phyloP scores from a whole-genome alignment of 139 green algal species.

The Diplosphaera chodatii region DNA sequence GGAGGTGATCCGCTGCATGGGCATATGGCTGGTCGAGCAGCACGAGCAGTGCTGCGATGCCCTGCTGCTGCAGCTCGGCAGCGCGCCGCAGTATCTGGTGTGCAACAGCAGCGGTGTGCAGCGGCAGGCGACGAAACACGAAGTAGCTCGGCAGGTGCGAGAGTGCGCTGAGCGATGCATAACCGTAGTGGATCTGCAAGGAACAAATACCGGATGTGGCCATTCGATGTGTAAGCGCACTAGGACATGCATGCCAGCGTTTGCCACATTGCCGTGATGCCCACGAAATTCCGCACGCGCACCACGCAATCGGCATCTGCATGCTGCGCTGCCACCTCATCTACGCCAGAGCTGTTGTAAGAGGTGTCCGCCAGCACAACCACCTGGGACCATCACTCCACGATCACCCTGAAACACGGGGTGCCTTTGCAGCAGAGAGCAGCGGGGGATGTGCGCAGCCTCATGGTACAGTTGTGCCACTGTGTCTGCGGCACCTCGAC shows the following conservation, averaged over 20 bases:
- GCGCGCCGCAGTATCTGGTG: constrained; percentile 3
- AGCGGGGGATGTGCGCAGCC: too few relatives aligned
- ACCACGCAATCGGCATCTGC: constrained; percentile 70
- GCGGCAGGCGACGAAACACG: constrained; percentile 58
- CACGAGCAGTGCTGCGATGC: constrained; percentile 21
- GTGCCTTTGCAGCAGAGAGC: too few relatives aligned
- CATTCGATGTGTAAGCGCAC: too few relatives aligned
- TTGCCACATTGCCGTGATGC: too few relatives aligned
- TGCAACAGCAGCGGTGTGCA: constrained; percentile 2
- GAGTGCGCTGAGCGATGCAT: constrained; percentile 67
- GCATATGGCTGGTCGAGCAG: constrained; percentile 52
- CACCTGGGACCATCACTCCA: too few relatives aligned
- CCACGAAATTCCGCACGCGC: too few relatives aligned
- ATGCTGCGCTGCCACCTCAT: constrained; percentile 77
- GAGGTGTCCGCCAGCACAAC: constrained; percentile 76
- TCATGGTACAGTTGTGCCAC: too few relatives aligned
- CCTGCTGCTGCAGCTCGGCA: background rate
- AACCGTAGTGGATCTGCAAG: constrained; percentile 86
- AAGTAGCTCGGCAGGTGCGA: constrained; percentile 65
- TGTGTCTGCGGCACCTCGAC: too few relatives aligned
- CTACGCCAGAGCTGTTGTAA: constrained; percentile 74
- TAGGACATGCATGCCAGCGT: too few relatives aligned
- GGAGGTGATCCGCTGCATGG: constrained; percentile 13
- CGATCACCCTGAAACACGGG: too few relatives aligned
- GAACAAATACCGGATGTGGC: too few relatives aligned